Conservation (phyloP, 306 rosid genomes). For the peach (Prunus persica) region Prunus_persica_NCBIv2 NC_034010.1:27782501-27783000, state of each 20-base stretch:
- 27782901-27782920: conserved; percentile 95
- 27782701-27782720: no score
- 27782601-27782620: neutral
- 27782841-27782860: neutral
- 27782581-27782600: neutral
- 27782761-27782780: neutral
- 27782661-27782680: no score
- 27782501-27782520: conserved; percentile 93
- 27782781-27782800: neutral
- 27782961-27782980: neutral
- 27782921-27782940: conserved; percentile 52
- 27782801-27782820: no score
- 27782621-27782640: conserved; percentile 1
- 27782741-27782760: neutral
- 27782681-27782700: no score
- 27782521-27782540: conserved; percentile 58
- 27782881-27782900: conserved; percentile 39
- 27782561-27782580: neutral
- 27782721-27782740: neutral
- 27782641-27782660: no score
- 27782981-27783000: neutral
- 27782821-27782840: neutral
- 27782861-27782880: no score
- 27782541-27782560: neutral
- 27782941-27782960: conserved; percentile 65